These are phyloP conservation scores for Tephrocybe sp. DNA, from an alignment of 768 basidiomycete species.

Conservation along the genomic window DNA sequence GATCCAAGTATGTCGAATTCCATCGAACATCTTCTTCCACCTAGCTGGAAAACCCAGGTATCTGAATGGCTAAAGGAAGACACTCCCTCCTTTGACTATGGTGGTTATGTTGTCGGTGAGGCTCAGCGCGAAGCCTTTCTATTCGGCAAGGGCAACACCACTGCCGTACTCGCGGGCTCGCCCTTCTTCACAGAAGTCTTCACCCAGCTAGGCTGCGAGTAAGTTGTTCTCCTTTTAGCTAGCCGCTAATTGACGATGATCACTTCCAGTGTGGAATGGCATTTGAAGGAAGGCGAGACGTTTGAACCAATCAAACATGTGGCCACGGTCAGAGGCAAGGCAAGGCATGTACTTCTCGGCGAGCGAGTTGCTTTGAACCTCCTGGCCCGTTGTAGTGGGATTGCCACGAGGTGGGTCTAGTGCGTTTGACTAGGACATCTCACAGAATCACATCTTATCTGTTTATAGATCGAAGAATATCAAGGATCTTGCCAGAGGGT, in stretches of 20 bases:
- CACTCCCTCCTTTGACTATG: conserved; percentile 94
- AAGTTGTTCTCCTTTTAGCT: conserved; percentile 32
- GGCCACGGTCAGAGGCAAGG: conserved; percentile 90
- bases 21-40: conserved; percentile 80
- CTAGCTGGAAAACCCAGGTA: conserved; percentile 87
- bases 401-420: conserved; percentile 95
- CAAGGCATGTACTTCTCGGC: conserved; percentile 83
- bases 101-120: conserved; percentile 95
- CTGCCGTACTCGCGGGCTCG: conserved; percentile 85
- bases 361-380: conserved; percentile 93
- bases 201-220: conserved; percentile 86
- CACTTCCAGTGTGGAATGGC: conserved; percentile 84
- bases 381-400: conserved; percentile 93
- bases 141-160: conserved; percentile 82
- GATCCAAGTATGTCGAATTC: conserved; percentile 30
- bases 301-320: conserved; percentile 83
- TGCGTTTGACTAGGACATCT: conserved; percentile 22
- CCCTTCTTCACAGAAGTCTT: conserved; percentile 97
- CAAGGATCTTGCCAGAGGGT: conserved; percentile 72
- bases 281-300: conserved; percentile 78
- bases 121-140: conserved; percentile 82
- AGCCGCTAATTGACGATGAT: not conserved
- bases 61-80: conserved; percentile 88
- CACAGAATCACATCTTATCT: conserved; percentile 10
- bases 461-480: conserved; percentile 75